Base-by-base conservation (phyloP, 306 rosid species). In the Corylus americana region DNA sequence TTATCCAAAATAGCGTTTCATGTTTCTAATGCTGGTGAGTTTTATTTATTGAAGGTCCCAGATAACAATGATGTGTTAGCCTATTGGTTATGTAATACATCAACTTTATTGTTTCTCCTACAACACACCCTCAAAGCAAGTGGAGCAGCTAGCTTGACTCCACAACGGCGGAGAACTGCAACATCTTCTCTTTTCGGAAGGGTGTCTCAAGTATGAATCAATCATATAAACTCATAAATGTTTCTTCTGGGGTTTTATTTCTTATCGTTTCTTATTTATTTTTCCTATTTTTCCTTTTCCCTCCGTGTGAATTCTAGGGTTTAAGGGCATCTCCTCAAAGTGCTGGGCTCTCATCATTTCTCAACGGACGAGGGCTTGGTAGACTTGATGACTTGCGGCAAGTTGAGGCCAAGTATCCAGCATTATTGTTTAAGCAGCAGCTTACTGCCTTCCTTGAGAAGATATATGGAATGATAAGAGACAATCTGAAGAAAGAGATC, bases 111-210 rank as follows among this genome's bases (percentile, higher is more conserved):
- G 81, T 83, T 93, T 85, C 90, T 96, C 72, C 99, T 96, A 79
- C 99, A 96, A 90, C 99, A 96, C 79, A 96, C 99, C 10, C 99
- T 96, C 64, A 96, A 96, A 86, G 99, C 98, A 80, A 96, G 88
- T 82, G 99, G 99, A 74, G 99, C 99, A 48, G 99, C 99, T 77
- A 93, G 96, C 96, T 84, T 96, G 92, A 96, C 99, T 71, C 99
- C 99, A 67, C 99, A 93, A 63, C 92, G 99, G 78, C 92, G 99
- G 79, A 90, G 99, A 84, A 86, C 97, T 70, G 50, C 97, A 59
- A 89, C 99, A 48, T 89, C 99, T 66, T 89, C 99, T 81, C 89
- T 96, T 75, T 96, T 96, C 81, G 99, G 99, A 85, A 96, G 98
- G 89, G 93, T 96, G 98, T 96, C 99, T 80, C 99, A 96, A 80